Percentiles rank a stretch among this genome's conserved stretches.
Conservation (phyloP, 805 yeast genomes). For the Allodekkera sacchari region DNA sequence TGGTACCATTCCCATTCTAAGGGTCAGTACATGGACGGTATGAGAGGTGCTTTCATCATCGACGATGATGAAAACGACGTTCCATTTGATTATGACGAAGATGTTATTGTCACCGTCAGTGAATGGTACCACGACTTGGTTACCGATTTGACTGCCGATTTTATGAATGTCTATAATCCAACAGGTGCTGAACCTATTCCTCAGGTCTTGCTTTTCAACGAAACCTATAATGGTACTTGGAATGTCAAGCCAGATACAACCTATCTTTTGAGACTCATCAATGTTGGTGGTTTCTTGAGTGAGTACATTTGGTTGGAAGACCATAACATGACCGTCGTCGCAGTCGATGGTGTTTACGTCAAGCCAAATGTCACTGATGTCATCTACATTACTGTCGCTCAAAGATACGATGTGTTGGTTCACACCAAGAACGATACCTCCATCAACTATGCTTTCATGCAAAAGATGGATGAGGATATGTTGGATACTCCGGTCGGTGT, state of each 20-base stretch:
- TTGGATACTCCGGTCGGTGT: slow-evolving; percentile 66
- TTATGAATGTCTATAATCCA: slow-evolving; percentile 75
- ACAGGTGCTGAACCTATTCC: slow-evolving; percentile 99
- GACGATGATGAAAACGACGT: slow-evolving; percentile 45
- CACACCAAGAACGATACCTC: slow-evolving; percentile 57
- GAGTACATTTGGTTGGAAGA: slow-evolving; percentile 86
- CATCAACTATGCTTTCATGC: slow-evolving; percentile 74
- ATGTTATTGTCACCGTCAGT: slow-evolving; percentile 53
- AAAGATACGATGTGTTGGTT: slow-evolving; percentile 77
- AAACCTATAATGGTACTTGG: slow-evolving; percentile 72
- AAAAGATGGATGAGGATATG: slow-evolving; percentile 74
- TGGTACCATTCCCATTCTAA: slow-evolving; percentile 96
- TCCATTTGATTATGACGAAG: slow-evolving; percentile 77
- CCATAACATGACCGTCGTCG: slow-evolving; percentile 79
- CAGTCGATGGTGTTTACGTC: slow-evolving; percentile 85
- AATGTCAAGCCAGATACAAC: slow-evolving; percentile 77
- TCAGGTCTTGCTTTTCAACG: slow-evolving; percentile 68
- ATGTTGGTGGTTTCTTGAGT: slow-evolving; percentile 87
- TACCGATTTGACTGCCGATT: slow-evolving; percentile 40
- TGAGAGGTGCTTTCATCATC: slow-evolving; percentile 72
- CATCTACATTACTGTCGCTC: slow-evolving; percentile 83
- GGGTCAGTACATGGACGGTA: slow-evolving; percentile 92
- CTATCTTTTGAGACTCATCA: slow-evolving; percentile 71
- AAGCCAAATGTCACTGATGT: slow-evolving; percentile 63
- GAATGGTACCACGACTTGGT: slow-evolving; percentile 84